Evolutionary conservation across 1,139 yeast genomes (phyloP), one percentile per base, ranked within the genome.

Genomic region (Yamadazyma kanchanaburiensis): DNA sequence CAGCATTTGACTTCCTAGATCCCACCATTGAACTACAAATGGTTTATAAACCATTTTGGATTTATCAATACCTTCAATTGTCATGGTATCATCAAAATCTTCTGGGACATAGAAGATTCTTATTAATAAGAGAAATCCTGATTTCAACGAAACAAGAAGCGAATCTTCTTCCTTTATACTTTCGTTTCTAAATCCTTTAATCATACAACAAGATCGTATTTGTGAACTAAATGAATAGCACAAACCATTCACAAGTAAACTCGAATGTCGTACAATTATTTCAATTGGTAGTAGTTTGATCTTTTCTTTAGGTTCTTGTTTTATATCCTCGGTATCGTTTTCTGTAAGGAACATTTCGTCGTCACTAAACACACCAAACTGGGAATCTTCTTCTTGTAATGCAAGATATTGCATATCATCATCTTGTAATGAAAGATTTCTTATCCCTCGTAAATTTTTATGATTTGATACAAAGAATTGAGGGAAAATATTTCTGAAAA

Each of bases 21-120:
- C 64, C 77, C 77, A 72, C 77, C 77, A 71, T 40, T 72, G 78
- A 0, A 71, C 70, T 10, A 68, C 64, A 38, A 61, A 69, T 2
- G 77, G 77, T 28, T 59, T 65, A 30, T 52, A 55, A 1, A 60
- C 48, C 24, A 43, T 40, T 32, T 34, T 31, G 6, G 24, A 26
- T 3, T 32, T 26, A 5, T 27, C 15, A 10, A 32, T 25, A 10
- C 19, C 28, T 9, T 37, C 33, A 14, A 41, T 46, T 32, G 39
- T 40, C 30, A 46, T 22, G 38, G 50, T 40, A 29, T 62, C 70
- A 21, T 40, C 43, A 28, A 48, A 53, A 11, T 43, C 30, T 11
- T 58, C 38, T 0, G 71, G 70, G 2, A 66, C 65, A 23, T 45
- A 52, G 45, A 51, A 66, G 17, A 64, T 42, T 28, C 64, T 47